phyloP scores from a whole-genome alignment of 768 basidiomycete species.

The Floccularia luteovirens region DNA sequence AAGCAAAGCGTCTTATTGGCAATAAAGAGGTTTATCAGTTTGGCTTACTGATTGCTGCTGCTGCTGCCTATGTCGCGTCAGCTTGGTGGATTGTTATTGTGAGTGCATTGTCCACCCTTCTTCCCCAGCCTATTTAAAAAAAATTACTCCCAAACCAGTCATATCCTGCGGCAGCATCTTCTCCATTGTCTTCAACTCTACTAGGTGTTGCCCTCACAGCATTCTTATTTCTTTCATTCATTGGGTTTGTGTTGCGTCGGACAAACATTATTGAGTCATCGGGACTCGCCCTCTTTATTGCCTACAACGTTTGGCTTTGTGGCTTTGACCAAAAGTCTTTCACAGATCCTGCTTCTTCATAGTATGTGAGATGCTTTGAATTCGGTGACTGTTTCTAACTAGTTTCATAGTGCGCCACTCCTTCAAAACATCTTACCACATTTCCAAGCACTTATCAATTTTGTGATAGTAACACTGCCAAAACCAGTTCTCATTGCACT shows the following conservation, averaged over 20 bases:
- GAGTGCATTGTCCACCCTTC: slow-evolving; percentile 19
- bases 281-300: slow-evolving; percentile 79
- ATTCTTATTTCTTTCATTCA: slow-evolving; percentile 84
- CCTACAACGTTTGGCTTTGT: slow-evolving; percentile 88
- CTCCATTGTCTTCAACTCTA: slow-evolving; percentile 83
- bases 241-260: slow-evolving; percentile 81
- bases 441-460: slow-evolving; percentile 71
- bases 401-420: slow-evolving; percentile 53
- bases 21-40: slow-evolving; percentile 75
- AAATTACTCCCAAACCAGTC: slow-evolving; percentile 31
- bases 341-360: slow-evolving; percentile 67
- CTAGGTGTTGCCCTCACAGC: slow-evolving; percentile 84
- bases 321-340: slow-evolving; percentile 72
- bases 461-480: slow-evolving; percentile 78
- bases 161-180: slow-evolving; percentile 76
- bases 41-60: slow-evolving; percentile 65
- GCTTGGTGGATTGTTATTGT: slow-evolving; percentile 86
- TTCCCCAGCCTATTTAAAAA: slow-evolving; percentile 6
- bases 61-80: slow-evolving; percentile 72
- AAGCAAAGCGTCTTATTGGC: slow-evolving; percentile 61
- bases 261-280: slow-evolving; percentile 93
- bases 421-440: slow-evolving; percentile 77
- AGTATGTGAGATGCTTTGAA: slow-evolving; percentile 38
- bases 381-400: slow-evolving; percentile 3
- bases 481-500: slow-evolving; percentile 79